Evolutionary conservation across 2,329 filamentous ascomycete species (phyloP).

Genomic region (Dendryphion nanum): DNA sequence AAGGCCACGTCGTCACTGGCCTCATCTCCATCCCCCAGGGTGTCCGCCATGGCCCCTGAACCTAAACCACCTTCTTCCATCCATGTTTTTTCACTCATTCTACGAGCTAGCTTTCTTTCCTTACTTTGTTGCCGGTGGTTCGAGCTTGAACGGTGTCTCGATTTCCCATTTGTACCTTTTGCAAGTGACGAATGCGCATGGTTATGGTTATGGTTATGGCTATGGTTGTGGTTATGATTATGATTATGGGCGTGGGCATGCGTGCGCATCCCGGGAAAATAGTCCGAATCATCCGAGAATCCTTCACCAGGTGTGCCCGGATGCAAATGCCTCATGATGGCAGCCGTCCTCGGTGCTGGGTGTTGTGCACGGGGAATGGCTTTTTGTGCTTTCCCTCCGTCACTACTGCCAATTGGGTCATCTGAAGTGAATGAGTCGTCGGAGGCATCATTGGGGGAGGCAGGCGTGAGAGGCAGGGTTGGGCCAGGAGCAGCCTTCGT

Average conservation of each 20-base stretch:
- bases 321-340: constrained; percentile 32
- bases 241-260: constrained; percentile 21
- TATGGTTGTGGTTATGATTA: too few relatives aligned
- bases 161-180: constrained; percentile 13
- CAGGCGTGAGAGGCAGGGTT: constrained; percentile 26
- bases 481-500: constrained; percentile 17
- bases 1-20: constrained; percentile 19
- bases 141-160: constrained; percentile 22
- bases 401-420: constrained; percentile 7
- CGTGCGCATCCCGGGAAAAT: constrained; percentile 40
- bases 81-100: constrained; percentile 41
- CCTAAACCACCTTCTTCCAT: constrained; percentile 50
- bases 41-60: constrained; percentile 43
- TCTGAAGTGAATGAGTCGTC: constrained; percentile 25
- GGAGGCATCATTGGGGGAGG: constrained; percentile 35
- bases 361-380: constrained; percentile 14
- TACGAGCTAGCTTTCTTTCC: constrained; percentile 34
- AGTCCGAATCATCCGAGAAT: constrained; percentile 44
- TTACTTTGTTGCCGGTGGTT: constrained; percentile 32
- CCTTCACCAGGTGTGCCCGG: constrained; percentile 36
- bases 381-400: constrained; percentile 15
- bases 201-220: constrained; percentile 2
- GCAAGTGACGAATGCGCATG: constrained; percentile 8
- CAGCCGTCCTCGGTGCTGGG: constrained; percentile 25
- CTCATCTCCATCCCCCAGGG: constrained; percentile 34